phyloP scores from a whole-genome alignment of 768 basidiomycete species.

The Podaxis sp. region DNA sequence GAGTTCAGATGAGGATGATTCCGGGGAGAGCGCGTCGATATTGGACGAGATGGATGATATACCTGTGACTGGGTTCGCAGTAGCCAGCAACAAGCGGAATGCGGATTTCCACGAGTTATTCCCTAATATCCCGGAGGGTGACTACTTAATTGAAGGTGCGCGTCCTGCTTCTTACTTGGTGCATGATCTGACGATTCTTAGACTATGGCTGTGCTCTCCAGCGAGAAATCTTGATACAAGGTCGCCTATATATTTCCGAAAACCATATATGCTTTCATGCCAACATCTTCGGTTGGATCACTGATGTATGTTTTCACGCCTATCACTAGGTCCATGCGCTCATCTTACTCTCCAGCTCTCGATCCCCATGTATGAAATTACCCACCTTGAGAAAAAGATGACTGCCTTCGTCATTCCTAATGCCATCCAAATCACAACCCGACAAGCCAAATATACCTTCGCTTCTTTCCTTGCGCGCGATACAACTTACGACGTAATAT shows the following conservation, averaged over 20 bases:
- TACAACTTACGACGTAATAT: slow-evolving; percentile 93
- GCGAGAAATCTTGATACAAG: slow-evolving; percentile 95
- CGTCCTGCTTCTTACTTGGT: slow-evolving; percentile 18
- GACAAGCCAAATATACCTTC: slow-evolving; percentile 85
- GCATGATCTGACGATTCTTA: slow-evolving; percentile 29
- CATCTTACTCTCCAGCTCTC: slow-evolving; percentile 57
- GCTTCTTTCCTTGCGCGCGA: slow-evolving; percentile 96
- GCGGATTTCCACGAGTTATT: slow-evolving; percentile 96
- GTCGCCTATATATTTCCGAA: slow-evolving; percentile 94
- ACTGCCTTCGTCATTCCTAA: slow-evolving; percentile 98
- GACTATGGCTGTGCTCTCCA: slow-evolving; percentile 98
- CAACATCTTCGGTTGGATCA: slow-evolving; percentile 99
- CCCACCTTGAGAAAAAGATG: slow-evolving; percentile 91
- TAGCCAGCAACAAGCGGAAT: slow-evolving; percentile 93
- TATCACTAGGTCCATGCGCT: not conserved
- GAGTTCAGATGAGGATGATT: slow-evolving; percentile 30
- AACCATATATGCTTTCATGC: slow-evolving; percentile 99
- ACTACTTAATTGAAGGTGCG: slow-evolving; percentile 96
- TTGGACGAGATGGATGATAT: slow-evolving; percentile 70
- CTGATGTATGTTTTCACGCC: slow-evolving; percentile 64
- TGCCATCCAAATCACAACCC: slow-evolving; percentile 87
- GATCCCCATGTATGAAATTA: slow-evolving; percentile 87
- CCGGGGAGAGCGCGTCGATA: slow-evolving; percentile 33
- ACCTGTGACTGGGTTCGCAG: slow-evolving; percentile 94
- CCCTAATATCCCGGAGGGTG: slow-evolving; percentile 85